Percentiles rank a stretch among this genome's conserved stretches.
These are phyloP conservation scores for Entelexis sorbosivorans DNA, from an alignment of 1,139 yeast genomes.

Conservation along the genomic window DNA sequence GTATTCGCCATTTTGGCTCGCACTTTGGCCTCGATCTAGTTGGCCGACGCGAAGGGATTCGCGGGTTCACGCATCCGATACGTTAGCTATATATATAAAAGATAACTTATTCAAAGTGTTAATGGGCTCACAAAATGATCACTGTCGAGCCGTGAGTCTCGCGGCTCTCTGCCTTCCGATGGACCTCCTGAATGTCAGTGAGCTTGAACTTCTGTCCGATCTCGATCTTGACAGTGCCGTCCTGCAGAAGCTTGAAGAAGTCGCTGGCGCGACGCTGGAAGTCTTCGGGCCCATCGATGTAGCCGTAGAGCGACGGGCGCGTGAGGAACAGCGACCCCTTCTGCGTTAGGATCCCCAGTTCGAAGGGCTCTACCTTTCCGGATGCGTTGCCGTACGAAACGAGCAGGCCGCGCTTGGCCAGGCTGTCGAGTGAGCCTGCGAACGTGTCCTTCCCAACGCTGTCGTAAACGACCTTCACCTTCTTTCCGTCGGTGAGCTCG, in stretches of 20 bases:
- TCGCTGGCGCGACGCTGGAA: slow-evolving; percentile 39
- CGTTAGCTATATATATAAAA: no score
- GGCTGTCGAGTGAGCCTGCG: slow-evolving; percentile 48
- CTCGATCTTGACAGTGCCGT: slow-evolving; percentile 37
- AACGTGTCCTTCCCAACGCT: slow-evolving; percentile 74
- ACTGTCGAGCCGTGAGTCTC: slow-evolving; percentile 50
- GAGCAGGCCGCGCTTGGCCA: slow-evolving; percentile 63
- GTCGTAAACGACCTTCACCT: slow-evolving; percentile 66
- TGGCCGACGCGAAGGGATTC: no score
- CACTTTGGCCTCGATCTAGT: no score
- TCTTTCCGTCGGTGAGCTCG: slow-evolving; percentile 58
- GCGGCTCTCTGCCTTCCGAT: slow-evolving; percentile 57
- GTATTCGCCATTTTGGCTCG: no score
- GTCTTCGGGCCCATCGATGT: slow-evolving; percentile 41
- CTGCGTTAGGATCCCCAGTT: slow-evolving; percentile 40
- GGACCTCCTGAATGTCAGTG: slow-evolving; percentile 52
- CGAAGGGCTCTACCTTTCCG: slow-evolving; percentile 67
- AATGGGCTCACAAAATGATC: slow-evolving; percentile 10
- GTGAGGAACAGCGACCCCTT: slow-evolving; percentile 51
- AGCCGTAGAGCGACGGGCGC: slow-evolving; percentile 55
- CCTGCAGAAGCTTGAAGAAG: slow-evolving; percentile 37
- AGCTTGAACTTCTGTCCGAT: slow-evolving; percentile 53
- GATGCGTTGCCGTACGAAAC: slow-evolving; percentile 77
- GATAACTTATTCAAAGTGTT: no score
- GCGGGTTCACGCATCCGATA: no score